Base-by-base conservation (phyloP, 345 rosid genomes). In the Hibiscus mutabilis region DNA sequence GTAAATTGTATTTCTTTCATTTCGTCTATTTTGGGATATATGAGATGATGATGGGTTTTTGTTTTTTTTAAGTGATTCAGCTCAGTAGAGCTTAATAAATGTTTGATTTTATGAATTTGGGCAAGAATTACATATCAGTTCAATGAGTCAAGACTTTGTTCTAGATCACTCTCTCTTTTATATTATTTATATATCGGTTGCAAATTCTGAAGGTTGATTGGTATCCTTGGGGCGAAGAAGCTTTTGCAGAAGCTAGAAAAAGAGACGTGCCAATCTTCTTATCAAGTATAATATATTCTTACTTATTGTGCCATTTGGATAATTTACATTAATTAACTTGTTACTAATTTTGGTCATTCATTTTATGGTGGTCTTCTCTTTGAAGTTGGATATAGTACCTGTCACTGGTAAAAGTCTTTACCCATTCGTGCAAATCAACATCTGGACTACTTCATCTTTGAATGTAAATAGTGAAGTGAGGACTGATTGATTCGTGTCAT, bases 361-460 rank as follows among this genome's bases (percentile, higher is more conserved):
- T 35, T 27, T 21, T 31, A 29, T 61, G 70, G 14, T 74, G 73
- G 33, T 77, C 40, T 76, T 74, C 69, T 73, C 57, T 79, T 80
- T 74, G 80, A 91, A 94, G 97, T 94, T 79, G 97, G 98, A 79
- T 94, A 91, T 89, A 91, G 96, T 86, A 94, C 97, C 35, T 91
- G 97, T 76, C 98, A 94, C 81, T 94, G 98, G 97, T 94, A 82
- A 93, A 91, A 60, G 60, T 51, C 74, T 73, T 74, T 70, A 0
- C 42, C 44, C 19, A 0, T 40, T 60, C 19, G 29, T 75, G 57
- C 24, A 64, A 57, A 65, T 64, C 56, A 29, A 65, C 5, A 35
- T 60, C 73, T 66, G 47, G 46, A n/a, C 16, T 57, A 21, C 58
- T 60, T 9, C 15, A 33, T 12, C 15, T 13, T 25, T 19, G 1